These are phyloP conservation scores for Vickermania ingenoplastis DNA, from an alignment of 208 protist species.

Conservation along the genomic window DNA sequence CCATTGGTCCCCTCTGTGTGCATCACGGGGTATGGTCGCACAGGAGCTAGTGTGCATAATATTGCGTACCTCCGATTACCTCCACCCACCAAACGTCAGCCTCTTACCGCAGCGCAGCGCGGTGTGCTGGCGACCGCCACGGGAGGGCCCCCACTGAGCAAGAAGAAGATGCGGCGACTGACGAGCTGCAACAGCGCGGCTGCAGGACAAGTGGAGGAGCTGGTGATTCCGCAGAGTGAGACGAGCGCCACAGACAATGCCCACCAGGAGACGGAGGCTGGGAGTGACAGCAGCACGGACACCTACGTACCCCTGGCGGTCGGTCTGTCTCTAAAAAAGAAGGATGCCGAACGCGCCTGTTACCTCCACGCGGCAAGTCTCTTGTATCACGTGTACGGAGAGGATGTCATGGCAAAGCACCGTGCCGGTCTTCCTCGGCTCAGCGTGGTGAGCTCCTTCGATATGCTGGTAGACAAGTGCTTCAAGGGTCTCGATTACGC, in stretches of 20 bases:
- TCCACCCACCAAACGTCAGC: slow-evolving; percentile 6
- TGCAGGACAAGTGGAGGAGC: too few species aligned
- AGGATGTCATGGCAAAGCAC: slow-evolving; percentile 44
- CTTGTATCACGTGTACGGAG: slow-evolving; percentile 22
- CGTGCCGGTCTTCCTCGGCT: slow-evolving; percentile 32
- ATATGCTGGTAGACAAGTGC: slow-evolving; percentile 3
- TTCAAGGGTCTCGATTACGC: background rate
- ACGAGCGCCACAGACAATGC: too few species aligned
- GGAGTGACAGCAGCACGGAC: too few species aligned
- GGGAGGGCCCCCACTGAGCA: too few species aligned
- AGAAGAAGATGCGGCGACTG: background rate
- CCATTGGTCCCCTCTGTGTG: slow-evolving; percentile 22
- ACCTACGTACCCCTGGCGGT: slow-evolving; percentile 27
- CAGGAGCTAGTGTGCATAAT: slow-evolving; percentile 42
- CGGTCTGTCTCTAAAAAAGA: slow-evolving; percentile 68
- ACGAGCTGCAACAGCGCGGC: too few species aligned
- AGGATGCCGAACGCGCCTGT: slow-evolving; percentile 71
- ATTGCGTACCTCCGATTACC: slow-evolving; percentile 59
- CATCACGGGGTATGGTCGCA: slow-evolving; percentile 37
- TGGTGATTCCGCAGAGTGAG: too few species aligned
- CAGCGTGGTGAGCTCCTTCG: slow-evolving; percentile 10
- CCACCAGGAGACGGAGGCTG: too few species aligned
- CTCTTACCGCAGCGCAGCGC: background rate
- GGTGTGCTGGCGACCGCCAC: too few species aligned
- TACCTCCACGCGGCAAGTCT: slow-evolving; percentile 70